A percentile compares a stretch with the other conserved stretches of the same genome.
Evolutionary conservation across 2,329 filamentous ascomycete species (phyloP).

Genomic region (Botrytis pseudocinerea): DNA sequence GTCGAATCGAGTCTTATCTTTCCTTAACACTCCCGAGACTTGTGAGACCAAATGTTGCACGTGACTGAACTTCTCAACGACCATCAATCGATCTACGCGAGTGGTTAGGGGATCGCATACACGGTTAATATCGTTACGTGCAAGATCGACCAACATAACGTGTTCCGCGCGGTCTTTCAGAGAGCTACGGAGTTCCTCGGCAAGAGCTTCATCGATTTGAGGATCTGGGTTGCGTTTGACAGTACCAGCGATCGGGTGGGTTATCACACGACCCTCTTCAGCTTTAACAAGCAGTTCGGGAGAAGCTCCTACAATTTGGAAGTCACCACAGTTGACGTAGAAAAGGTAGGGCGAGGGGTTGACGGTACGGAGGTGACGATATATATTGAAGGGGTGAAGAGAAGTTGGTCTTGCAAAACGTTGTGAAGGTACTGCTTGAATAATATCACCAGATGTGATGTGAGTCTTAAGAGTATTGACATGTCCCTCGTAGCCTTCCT

Average conservation of each 20-base stretch:
- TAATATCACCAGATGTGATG: constrained; percentile 90
- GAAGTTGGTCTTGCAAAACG: constrained; percentile 85
- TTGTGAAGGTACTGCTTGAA: constrained; percentile 95
- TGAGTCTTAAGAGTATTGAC: constrained; percentile 85
- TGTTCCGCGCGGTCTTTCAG: constrained; percentile 93
- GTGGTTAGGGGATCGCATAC: constrained; percentile 90
- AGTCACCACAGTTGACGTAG: constrained; percentile 87
- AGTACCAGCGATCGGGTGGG: constrained; percentile 95
- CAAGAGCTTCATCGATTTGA: constrained; percentile 79
- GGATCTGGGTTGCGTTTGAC: constrained; percentile 80
- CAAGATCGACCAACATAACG: constrained; percentile 96
- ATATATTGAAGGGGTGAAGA: constrained; percentile 97
- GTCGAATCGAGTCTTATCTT: constrained; percentile 86
- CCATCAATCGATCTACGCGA: constrained; percentile 90
- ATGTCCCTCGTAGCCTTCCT: constrained; percentile 84
- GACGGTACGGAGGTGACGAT: constrained; percentile 92
- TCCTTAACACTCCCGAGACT: constrained; percentile 84
- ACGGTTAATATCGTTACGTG: constrained; percentile 93
- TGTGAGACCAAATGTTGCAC: constrained; percentile 97
- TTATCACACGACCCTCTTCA: constrained; percentile 83
- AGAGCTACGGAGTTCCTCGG: constrained; percentile 72
- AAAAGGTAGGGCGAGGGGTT: constrained; percentile 98
- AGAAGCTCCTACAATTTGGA: constrained; percentile 93
- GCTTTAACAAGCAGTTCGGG: constrained; percentile 94
- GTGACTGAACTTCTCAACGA: constrained; percentile 90